Percentiles rank a stretch among this genome's conserved stretches.
These are phyloP conservation scores for Erodium chrysanthum DNA, from an alignment of 441 rosid genomes.

Conservation along the genomic window DNA sequence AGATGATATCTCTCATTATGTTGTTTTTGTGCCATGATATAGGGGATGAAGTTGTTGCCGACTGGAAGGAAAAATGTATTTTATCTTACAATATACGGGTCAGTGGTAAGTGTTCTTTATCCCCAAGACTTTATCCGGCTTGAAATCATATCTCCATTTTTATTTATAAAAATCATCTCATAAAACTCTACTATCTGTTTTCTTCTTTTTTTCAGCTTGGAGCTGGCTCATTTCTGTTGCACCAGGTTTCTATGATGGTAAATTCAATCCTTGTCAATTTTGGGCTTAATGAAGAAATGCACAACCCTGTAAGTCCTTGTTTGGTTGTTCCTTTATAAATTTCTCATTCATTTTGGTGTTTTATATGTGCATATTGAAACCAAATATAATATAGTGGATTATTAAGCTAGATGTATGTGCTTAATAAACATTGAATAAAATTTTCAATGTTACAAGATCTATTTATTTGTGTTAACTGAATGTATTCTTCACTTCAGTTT, in stretches of 20 bases:
- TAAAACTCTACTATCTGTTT: background rate
- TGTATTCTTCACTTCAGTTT: too few relatives aligned
- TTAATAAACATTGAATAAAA: too few relatives aligned
- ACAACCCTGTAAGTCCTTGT: conserved; percentile 57
- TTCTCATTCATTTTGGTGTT: background rate
- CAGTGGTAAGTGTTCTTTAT: conserved; percentile 49
- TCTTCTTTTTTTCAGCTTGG: conserved; percentile 48
- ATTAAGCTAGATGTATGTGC: background rate
- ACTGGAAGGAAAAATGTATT: conserved; percentile 65
- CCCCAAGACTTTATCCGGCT: background rate
- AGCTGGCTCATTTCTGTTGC: conserved; percentile 67
- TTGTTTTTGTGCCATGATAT: conserved; percentile 17
- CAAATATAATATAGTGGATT: background rate
- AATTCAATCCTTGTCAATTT: conserved; percentile 65
- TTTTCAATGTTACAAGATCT: background rate
- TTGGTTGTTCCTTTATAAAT: too few relatives aligned
- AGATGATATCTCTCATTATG: background rate
- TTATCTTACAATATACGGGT: conserved; percentile 65
- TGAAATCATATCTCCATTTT: background rate
- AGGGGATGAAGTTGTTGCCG: conserved; percentile 88
- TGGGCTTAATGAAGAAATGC: conserved; percentile 84
- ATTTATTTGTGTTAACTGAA: too few relatives aligned
- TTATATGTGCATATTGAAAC: background rate
- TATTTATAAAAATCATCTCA: background rate
- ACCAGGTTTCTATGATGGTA: conserved; percentile 61